Conservation (phyloP, 345 rosid genomes). For the Salix arbutifolia region DNA sequence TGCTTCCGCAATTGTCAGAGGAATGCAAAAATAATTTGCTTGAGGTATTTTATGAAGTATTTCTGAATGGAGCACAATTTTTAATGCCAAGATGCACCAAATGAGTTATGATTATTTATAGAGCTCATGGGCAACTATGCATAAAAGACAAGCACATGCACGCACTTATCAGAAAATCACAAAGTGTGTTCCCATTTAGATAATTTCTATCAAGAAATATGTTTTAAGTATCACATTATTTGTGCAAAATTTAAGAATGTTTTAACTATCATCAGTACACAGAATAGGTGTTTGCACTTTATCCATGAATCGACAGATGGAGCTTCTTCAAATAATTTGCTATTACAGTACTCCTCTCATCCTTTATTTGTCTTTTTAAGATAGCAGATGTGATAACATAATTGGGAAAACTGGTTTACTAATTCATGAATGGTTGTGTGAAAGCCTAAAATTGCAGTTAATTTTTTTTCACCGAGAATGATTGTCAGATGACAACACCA, state of each 20-base stretch:
- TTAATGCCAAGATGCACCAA: neutral
- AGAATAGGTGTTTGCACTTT: neutral
- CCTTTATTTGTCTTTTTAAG: neutral
- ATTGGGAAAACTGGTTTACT: neutral
- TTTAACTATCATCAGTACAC: neutral
- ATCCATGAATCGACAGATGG: neutral
- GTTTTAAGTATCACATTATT: neutral
- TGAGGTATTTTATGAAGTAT: slow-evolving; percentile 42
- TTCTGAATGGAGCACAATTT: neutral
- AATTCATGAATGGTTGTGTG: neutral
- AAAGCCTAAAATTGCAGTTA: neutral
- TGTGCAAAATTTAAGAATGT: neutral
- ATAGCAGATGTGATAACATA: neutral
- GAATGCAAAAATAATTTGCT: slow-evolving; percentile 41
- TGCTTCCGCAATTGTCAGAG: slow-evolving; percentile 42
- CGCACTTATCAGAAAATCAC: neutral
- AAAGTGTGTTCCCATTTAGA: neutral
- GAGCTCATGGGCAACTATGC: neutral
- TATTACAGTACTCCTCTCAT: neutral
- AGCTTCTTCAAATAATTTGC: neutral
- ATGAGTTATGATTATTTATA: neutral
- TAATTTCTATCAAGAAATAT: neutral
- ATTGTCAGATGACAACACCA: neutral
- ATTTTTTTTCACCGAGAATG: neutral
- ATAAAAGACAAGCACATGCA: neutral